Evolutionary conservation across 768 basidiomycete species (phyloP), one percentile per base, ranked within the genome.

Genomic region (Leccinum subtestaceum): DNA sequence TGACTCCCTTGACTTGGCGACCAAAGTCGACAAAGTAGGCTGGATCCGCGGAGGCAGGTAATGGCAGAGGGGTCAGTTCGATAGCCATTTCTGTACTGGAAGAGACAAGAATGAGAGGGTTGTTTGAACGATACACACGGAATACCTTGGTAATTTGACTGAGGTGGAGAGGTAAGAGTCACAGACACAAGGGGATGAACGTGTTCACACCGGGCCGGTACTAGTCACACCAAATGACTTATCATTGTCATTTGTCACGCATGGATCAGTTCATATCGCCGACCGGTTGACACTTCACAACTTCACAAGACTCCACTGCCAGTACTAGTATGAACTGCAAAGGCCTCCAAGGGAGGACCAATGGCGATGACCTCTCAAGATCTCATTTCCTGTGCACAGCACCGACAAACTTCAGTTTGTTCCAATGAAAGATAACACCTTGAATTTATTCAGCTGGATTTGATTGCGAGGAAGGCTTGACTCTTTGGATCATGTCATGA

Each of bases 1-100:
- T 75, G 51, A 90, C 78, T 11, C 89, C 90, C 64, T 81, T 83
- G 45, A 95, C 91, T 69, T 89, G 80, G 31, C 87, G 79, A 2
- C 93, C 93, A 72, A 95, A 93, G 58, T 85, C 76, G 38, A 73
- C 66, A 70, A 94, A 88, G 72, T 83, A 82, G 40, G 81, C 74
- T 5, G 85, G 70, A 69, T 93, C 86, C 11, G 87, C 88, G 31
- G 85, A 83, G n/a, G 83, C 72, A 17, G 93, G 90, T 3, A 91
- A 77, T 7, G 90, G 83, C 6, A 95, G 75, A 54, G 90, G 83
- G 25, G 74, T 53, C 23, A 88, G 73, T 75, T 88, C 78, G 65
- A 93, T 86, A 51, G 85, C 78, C 90, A 91, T 92, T 31, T 58
- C 58, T 60, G 52, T 17, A 10, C 19, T 51, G 11, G 17, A 32